A percentile compares a stretch with the other conserved stretches of the same genome.
These are phyloP conservation scores for Zalaria sp. DNA, from an alignment of 2,329 filamentous ascomycete genomes.

Conservation along the genomic window DNA sequence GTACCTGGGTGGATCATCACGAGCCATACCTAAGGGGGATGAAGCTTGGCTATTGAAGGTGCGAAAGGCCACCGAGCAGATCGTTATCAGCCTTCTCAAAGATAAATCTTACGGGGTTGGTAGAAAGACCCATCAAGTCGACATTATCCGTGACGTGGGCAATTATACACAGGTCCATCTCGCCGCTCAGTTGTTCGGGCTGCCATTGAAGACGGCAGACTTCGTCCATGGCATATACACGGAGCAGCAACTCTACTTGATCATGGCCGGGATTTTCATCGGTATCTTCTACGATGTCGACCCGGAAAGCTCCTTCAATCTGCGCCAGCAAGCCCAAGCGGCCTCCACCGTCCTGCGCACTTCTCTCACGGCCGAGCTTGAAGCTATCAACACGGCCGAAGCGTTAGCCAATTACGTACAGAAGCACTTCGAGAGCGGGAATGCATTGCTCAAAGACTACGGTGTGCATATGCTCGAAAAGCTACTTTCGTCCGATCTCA, in stretches of 20 bases:
- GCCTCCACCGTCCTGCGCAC: slow-evolving; percentile 36
- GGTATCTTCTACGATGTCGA: slow-evolving; percentile 42
- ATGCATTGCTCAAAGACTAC: slow-evolving; percentile 34
- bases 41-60: slow-evolving; percentile 32
- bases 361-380: slow-evolving; percentile 34
- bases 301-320: slow-evolving; percentile 35
- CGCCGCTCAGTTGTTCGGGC: slow-evolving; percentile 37
- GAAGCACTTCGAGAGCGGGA: background rate
- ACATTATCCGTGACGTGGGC: slow-evolving; percentile 35
- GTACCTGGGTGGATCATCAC: slow-evolving; percentile 21
- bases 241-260: slow-evolving; percentile 38
- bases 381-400: slow-evolving; percentile 27
- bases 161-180: slow-evolving; percentile 42
- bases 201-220: slow-evolving; percentile 40
- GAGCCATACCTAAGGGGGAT: slow-evolving; percentile 13
- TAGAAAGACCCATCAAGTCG: slow-evolving; percentile 27
- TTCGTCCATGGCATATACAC: slow-evolving; percentile 38
- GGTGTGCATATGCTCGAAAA: slow-evolving; percentile 42
- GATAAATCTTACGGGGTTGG: slow-evolving; percentile 32
- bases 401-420: slow-evolving; percentile 26
- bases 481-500: slow-evolving; percentile 32
- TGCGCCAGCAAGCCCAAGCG: slow-evolving; percentile 33
- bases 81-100: slow-evolving; percentile 29
- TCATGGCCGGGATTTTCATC: slow-evolving; percentile 39
- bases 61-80: slow-evolving; percentile 32